A percentile compares a stretch with the other conserved stretches of the same genome.
Conservation (phyloP, 352 stramenopile genomes). For the Phytophthora sojae region DNA sequence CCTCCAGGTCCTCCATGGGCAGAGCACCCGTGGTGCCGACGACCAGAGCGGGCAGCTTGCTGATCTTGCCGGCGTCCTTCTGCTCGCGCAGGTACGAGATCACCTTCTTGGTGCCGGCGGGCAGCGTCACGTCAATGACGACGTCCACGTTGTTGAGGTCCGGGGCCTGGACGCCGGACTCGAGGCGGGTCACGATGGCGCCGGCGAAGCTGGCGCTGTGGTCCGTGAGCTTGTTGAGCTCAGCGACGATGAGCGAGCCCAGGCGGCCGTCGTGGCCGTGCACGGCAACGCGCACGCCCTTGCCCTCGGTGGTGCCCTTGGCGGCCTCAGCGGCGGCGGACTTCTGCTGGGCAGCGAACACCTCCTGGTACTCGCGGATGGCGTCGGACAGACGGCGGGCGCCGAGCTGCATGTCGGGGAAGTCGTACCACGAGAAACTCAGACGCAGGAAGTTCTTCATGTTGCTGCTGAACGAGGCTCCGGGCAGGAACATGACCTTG, state of each 20-base stretch:
- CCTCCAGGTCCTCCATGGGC: conserved; percentile 62
- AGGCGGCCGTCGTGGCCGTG: conserved; percentile 76
- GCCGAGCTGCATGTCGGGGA: conserved; percentile 78
- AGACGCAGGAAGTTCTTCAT: conserved; percentile 92
- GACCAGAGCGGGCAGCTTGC: conserved; percentile 75
- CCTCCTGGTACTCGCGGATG: conserved; percentile 69
- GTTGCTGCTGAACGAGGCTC: conserved; percentile 81
- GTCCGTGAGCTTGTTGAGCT: conserved; percentile 63
- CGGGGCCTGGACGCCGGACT: conserved; percentile 44
- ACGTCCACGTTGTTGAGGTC: conserved; percentile 63
- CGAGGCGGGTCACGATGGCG: conserved; percentile 66
- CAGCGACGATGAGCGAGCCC: conserved; percentile 72
- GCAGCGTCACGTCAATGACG: conserved; percentile 82
- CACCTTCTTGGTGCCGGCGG: conserved; percentile 73
- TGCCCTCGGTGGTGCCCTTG: conserved; percentile 9
- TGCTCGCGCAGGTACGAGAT: conserved; percentile 64
- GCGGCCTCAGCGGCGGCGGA: conserved; percentile 16
- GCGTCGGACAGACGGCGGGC: conserved; percentile 73
- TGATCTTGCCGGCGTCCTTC: conserved; percentile 70
- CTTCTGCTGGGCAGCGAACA: conserved; percentile 47
- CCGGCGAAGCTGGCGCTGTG: conserved; percentile 58
- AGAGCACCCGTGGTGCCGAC: conserved; percentile 79
- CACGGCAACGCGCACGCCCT: conserved; percentile 68
- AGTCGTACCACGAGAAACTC: conserved; percentile 91
- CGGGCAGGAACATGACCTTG: conserved; percentile 89